These are phyloP conservation scores for Metschnikowia hibisci DNA, from an alignment of 805 yeast genomes.

Conservation along the genomic window DNA sequence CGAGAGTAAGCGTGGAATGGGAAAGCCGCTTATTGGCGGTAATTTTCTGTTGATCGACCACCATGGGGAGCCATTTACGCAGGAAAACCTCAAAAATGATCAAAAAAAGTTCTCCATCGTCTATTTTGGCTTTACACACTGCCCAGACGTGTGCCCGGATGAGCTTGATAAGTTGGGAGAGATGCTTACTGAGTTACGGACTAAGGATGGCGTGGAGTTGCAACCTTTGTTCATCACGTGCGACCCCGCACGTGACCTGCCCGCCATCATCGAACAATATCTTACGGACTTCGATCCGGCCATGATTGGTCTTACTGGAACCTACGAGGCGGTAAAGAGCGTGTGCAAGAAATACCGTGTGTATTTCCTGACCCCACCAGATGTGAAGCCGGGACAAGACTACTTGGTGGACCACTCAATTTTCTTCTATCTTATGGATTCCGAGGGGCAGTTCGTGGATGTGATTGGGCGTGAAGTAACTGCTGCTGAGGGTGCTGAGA, in stretches of 20 bases:
- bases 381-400: conserved; percentile 92
- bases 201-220: conserved; percentile 49
- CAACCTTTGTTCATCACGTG: conserved; percentile 94
- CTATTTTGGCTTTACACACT: conserved; percentile 96
- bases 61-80: conserved; percentile 70
- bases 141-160: conserved; percentile 99
- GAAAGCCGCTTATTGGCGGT: conserved; percentile 92
- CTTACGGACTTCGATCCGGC: conserved; percentile 85
- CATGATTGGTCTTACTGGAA: conserved; percentile 88
- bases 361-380: conserved; percentile 94
- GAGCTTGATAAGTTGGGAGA: conserved; percentile 89
- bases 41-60: conserved; percentile 72
- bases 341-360: conserved; percentile 89
- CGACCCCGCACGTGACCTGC: conserved; percentile 93
- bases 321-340: conserved; percentile 77
- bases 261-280: conserved; percentile 79
- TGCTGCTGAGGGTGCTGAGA: conserved; percentile 70
- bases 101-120: conserved; percentile 65
- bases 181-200: conserved; percentile 58
- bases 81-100: conserved; percentile 64
- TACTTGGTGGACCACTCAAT: conserved; percentile 96
- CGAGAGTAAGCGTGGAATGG: conserved; percentile 81
- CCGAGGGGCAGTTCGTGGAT: conserved; percentile 94
- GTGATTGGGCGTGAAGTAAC: conserved; percentile 90
- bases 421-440: conserved; percentile 95